Evolutionary conservation across 169 alveolate genomes (phyloP).

Genomic region (Plasmodium reichenowi): DNA sequence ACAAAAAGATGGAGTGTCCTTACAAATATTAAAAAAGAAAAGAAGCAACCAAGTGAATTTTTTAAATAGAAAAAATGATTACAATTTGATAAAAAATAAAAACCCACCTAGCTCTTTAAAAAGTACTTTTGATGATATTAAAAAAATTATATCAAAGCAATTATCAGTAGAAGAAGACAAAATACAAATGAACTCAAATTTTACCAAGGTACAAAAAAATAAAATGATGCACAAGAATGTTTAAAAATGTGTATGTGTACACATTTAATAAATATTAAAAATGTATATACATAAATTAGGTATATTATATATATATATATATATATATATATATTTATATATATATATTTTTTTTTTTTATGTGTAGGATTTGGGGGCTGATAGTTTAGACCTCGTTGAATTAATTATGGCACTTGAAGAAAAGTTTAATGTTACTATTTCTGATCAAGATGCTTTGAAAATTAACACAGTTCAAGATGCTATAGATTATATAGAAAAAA

Average conservation of each 20-base stretch:
- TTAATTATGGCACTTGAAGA: conserved; percentile 89
- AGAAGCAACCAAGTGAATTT: background rate
- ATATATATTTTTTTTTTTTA: background rate
- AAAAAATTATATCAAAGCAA: conserved; percentile 50
- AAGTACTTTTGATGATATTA: conserved; percentile 44
- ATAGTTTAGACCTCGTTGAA: conserved; percentile 88
- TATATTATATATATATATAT: background rate
- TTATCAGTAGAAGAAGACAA: conserved; percentile 73
- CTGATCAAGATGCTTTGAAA: conserved; percentile 87
- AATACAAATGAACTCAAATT: conserved; percentile 28
- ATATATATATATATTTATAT: background rate
- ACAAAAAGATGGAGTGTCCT: conserved; percentile 6
- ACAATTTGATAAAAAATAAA: background rate
- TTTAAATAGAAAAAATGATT: conserved; percentile 1
- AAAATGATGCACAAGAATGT: background rate
- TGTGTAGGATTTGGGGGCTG: conserved; percentile 89
- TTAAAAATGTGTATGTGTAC: background rate
- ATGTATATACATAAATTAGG: conserved; percentile 3
- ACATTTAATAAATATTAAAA: background rate
- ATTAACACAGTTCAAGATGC: conserved; percentile 84
- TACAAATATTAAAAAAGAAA: conserved; percentile 1
- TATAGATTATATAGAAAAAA: conserved; percentile 77
- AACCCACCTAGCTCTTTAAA: conserved; percentile 10
- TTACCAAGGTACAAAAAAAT: conserved; percentile 36
- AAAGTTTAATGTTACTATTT: conserved; percentile 85